Percentiles rank a stretch among this genome's conserved stretches.
phyloP scores from a whole-genome alignment of 495 filamentous ascomycete genomes.

The Aspergillus asperescens region DNA sequence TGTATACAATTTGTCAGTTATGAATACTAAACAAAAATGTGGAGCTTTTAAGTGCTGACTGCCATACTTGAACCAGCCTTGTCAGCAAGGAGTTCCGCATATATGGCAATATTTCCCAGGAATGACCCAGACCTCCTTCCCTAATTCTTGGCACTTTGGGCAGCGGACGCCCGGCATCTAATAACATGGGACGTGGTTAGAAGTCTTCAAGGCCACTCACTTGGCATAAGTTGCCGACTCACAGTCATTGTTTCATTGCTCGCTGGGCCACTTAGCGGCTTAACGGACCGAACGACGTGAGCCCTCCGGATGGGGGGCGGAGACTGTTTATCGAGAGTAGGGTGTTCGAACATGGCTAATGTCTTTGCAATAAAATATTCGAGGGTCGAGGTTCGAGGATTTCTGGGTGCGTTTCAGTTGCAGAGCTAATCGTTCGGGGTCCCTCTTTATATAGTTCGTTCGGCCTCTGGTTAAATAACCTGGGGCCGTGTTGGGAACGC shows the following conservation, averaged over 20 bases:
- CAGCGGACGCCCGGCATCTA: constrained; percentile 50
- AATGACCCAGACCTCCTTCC: constrained; percentile 47
- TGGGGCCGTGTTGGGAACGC: constrained; percentile 2
- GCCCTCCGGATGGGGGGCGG: constrained; percentile 1
- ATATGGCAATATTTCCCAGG: constrained; percentile 47
- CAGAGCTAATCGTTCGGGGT: constrained; percentile 13
- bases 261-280: neutral
- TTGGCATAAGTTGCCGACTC: neutral
- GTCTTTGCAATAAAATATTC: neutral
- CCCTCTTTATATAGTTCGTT: constrained; percentile 20
- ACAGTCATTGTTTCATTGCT: constrained; percentile 11
- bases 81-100: constrained; percentile 37
- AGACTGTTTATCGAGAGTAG: neutral
- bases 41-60: neutral
- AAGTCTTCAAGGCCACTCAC: neutral
- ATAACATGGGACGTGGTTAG: neutral
- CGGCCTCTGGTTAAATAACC: constrained; percentile 3
- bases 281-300: neutral
- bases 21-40: neutral
- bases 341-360: constrained; percentile 11
- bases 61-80: constrained; percentile 5
- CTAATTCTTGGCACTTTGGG: constrained; percentile 35
- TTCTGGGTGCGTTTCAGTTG: constrained; percentile 9
- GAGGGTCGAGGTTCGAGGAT: neutral
- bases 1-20: constrained; percentile 1